Evolutionary conservation across 495 filamentous ascomycete species (phyloP).

Genomic region (Xylaria flabelliformis): DNA sequence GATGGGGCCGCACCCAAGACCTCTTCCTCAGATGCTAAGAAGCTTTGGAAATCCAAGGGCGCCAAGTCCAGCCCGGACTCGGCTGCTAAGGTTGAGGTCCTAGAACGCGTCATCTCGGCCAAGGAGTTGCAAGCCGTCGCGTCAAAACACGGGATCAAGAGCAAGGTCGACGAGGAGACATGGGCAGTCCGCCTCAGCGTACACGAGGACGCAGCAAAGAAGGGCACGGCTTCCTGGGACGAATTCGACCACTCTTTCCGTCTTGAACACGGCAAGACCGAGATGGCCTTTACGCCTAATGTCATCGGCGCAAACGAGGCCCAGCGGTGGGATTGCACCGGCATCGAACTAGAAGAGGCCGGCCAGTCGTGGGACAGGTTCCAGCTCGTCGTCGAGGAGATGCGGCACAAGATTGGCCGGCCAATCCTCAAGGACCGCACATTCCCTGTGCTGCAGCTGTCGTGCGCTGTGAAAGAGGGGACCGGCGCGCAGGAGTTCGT

Average conservation of each 20-base stretch:
- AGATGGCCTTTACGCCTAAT: constrained; percentile 74
- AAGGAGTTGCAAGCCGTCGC: constrained; percentile 42
- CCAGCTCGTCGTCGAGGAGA: constrained; percentile 55
- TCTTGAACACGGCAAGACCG: constrained; percentile 68
- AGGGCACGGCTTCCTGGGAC: constrained; percentile 67
- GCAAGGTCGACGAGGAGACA: constrained; percentile 54
- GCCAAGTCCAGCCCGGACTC: constrained; percentile 55
- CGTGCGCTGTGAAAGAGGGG: constrained; percentile 33
- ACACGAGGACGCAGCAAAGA: constrained; percentile 59
- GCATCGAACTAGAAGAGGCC: constrained; percentile 46
- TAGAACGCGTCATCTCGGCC: constrained; percentile 49
- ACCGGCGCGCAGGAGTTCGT: constrained; percentile 49
- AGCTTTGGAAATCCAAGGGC: constrained; percentile 51
- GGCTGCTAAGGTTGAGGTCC: constrained; percentile 53
- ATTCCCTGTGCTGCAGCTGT: constrained; percentile 61
- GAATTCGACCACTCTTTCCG: constrained; percentile 70
- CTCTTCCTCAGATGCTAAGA: constrained; percentile 33
- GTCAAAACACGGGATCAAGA: not conserved
- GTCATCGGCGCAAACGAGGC: constrained; percentile 62
- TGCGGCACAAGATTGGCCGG: constrained; percentile 57
- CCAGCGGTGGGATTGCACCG: constrained; percentile 58
- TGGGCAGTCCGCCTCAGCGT: constrained; percentile 73
- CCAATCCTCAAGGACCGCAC: constrained; percentile 60
- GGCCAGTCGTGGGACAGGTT: constrained; percentile 57
- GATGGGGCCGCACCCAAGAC: constrained; percentile 50